Base-by-base conservation (phyloP, 352 stramenopile species). In the Phytophthora ramorum region DNA sequence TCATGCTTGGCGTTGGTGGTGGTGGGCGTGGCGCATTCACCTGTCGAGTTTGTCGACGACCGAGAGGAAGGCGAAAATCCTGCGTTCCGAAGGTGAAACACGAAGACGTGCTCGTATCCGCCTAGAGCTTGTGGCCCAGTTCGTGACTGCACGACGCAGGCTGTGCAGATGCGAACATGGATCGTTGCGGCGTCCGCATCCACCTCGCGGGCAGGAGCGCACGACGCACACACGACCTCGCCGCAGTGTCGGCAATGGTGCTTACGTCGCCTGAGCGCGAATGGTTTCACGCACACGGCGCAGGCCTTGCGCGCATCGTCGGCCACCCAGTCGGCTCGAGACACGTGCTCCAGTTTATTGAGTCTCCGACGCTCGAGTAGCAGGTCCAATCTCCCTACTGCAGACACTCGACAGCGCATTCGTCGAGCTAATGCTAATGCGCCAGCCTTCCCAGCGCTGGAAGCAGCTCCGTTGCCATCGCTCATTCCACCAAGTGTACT, bases 191-290 rank as follows among this genome's bases (percentile, higher is more conserved):
- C 50, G 37, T 89, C 79, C 28, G 49, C 41, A 30, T 73, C 69
- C 0, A 92, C 70, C 28, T 89, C 74, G 13, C 80, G 79, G 0
- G 73, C 69, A n/a, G 80, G 78, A 17, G 83, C 81, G 24, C 85
- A 93, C 5, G 76, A 79, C 2, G 81, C 76, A 58, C 85, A 93
- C 6, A 92, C 83, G 2, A 93, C 85, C 41, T 93, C 85, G 19
- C 85, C 85, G 28, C 85, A 93, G 58, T 84, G 73, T 17, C 85
- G 79, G 57, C 85, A 93, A 53, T 90, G 81, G 52, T 93, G 85
- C 19, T 91, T 85, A 12, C 82, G 79, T 32, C 83, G 66, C 9
- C 76, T 66, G 51, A 92, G 57, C n/a, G 68, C 63, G 37, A 93
- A 93, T 14, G 72, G 60, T 55, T 91, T 90, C 24, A 78, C 63